These are phyloP conservation scores for Gleditsia sinensis DNA, from an alignment of 306 rosid genomes.

Conservation along the genomic window DNA sequence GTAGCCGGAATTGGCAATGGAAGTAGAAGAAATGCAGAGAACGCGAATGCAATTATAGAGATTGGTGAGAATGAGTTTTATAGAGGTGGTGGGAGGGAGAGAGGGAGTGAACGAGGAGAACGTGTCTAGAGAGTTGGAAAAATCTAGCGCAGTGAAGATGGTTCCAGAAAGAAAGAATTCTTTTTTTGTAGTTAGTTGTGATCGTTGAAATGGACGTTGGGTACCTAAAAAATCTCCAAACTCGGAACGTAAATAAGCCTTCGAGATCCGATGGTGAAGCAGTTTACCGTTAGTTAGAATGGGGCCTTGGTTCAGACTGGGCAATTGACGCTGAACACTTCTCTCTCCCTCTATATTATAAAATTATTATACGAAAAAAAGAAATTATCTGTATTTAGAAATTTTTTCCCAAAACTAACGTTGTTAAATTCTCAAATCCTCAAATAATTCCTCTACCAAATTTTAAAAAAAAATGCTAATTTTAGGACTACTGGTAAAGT, in stretches of 20 bases:
- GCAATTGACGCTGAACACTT: too few species aligned
- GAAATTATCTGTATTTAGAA: too few species aligned
- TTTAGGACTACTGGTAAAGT: too few species aligned
- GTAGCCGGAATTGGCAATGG: not conserved
- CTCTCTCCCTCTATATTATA: too few species aligned
- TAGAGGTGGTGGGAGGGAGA: not conserved
- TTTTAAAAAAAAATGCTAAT: too few species aligned
- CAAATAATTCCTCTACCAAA: too few species aligned
- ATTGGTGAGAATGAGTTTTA: not conserved
- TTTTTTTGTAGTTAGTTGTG: not conserved
- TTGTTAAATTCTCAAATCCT: too few species aligned
- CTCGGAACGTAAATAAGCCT: not conserved
- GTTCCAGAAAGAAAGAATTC: constrained; percentile 43
- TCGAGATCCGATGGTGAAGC: not conserved
- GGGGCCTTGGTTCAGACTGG: too few species aligned
- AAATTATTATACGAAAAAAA: too few species aligned
- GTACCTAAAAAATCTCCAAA: not conserved
- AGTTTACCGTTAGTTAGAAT: not conserved
- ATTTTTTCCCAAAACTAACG: too few species aligned
- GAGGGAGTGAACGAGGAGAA: not conserved
- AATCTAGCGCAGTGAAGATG: constrained; percentile 20
- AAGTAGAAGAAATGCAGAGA: not conserved
- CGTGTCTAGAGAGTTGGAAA: constrained; percentile 37
- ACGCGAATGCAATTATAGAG: not conserved
- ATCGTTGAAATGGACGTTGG: not conserved